Evolutionary conservation across 768 basidiomycete species (phyloP), one percentile per base, ranked within the genome.

Genomic region (Mrakia gelida): DNA sequence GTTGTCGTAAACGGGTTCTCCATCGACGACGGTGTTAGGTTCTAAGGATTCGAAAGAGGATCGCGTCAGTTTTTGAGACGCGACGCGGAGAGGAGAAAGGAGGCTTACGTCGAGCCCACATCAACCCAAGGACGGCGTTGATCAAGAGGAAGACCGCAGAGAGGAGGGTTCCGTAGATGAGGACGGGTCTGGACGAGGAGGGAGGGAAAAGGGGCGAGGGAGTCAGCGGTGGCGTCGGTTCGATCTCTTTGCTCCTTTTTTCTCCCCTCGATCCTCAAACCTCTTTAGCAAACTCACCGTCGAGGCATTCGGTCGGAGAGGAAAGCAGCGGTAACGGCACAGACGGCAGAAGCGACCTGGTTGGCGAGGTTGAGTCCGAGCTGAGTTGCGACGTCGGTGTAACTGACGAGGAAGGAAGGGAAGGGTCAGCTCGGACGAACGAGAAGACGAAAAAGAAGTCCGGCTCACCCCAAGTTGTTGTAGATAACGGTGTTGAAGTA

Each of bases 281-380:
- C 38, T 38, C 38, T 38, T 38, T 38, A 3, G 4, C 8, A 8
- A 38, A 56, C 54, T 56, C 8, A 56, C 54, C 68, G 32, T 16
- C 75, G 63, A n/a, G 65, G 75, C 45, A 82, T 83, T 23, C 79
- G 70, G 73, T 85, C 84, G 28, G 83, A 80, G 41, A 85, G 80
- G 67, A 81, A 80, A 16, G 83, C 84, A 59, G 82, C 85, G n/a
- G 78, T 78, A 32, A 82, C 75, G 28, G 85, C 85, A n/a, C 82
- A 83, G 59, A 84, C 75, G 28, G 82, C 83, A 10, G 83, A 83
- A 30, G 83, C 81, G 80, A 85, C 80, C 11, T 81, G 81, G 80
- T 82, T 84, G 79, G 80, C 81, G 54, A 86, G 81, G 80, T 85
- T 86, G 75, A 84, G 82, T 32, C 81, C 83, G 77, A 86, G 85